phyloP scores from a whole-genome alignment of 345 rosid species.

The Laguncularia racemosa region DNA sequence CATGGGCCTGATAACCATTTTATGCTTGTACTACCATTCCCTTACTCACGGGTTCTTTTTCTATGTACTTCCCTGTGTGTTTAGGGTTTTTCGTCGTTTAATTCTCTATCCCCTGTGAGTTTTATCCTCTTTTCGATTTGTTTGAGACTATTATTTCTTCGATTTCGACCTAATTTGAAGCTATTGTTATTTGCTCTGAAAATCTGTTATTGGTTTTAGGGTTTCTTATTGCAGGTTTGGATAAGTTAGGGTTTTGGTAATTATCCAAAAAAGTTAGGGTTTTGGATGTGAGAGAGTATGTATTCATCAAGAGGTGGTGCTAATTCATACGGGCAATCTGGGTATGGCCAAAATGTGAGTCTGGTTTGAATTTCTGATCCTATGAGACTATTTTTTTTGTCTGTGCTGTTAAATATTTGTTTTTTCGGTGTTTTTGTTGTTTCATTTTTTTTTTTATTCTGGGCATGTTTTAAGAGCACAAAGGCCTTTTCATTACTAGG shows the following conservation, averaged over 20 bases:
- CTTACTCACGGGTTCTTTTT: too few species aligned
- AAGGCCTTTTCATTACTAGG: too few species aligned
- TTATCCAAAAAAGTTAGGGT: too few species aligned
- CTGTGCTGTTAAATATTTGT: not conserved
- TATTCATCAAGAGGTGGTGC: conserved; percentile 65
- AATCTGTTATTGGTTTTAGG: too few species aligned
- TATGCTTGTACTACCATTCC: too few species aligned
- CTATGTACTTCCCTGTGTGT: too few species aligned
- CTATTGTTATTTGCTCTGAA: too few species aligned
- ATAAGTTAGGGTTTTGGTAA: conserved; percentile 8
- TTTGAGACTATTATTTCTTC: not conserved
- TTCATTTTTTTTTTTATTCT: not conserved
- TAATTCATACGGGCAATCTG: conserved; percentile 75
- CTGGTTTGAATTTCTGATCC: not conserved
- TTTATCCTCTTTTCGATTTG: not conserved
- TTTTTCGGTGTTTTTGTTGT: not conserved
- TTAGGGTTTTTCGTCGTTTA: too few species aligned
- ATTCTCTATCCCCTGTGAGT: too few species aligned
- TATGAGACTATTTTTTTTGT: not conserved
- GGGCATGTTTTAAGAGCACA: too few species aligned
- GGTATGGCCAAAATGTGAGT: conserved; percentile 79
- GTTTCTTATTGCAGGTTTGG: conserved; percentile 4
- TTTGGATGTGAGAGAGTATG: conserved; percentile 32
- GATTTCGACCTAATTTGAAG: not conserved
- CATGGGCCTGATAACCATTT: too few species aligned